Base-by-base conservation (phyloP, 805 yeast genomes). In the Vanderwaltozyma polyspora region DNA sequence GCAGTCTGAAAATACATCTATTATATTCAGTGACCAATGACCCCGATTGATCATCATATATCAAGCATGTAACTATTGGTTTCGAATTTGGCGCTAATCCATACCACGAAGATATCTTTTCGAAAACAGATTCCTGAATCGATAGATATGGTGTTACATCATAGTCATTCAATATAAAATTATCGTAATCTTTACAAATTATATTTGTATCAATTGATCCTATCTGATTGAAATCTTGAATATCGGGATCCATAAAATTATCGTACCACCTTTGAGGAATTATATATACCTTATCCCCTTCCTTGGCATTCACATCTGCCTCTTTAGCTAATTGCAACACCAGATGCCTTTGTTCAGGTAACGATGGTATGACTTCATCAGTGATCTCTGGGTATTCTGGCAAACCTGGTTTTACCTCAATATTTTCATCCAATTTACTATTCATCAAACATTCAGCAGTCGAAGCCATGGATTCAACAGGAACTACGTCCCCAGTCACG, bases 81-180 rank as follows among this genome's bases (percentile, higher is more conserved):
- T 41, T 39, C 5, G 67, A 59, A 4, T 48, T 50, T 1, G 66
- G 64, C 1, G 55, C 48, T 16, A 70, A 33, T 0, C 80, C 81
- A 51, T 75, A 77, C 76, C 79, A 72, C 22, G 62, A 59, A 1
- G 50, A 53, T 8, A 79, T 51, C 38, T 60, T 48, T 3, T 60
- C 46, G 43, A 72, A 77, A 3, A 69, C 62, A 5, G 58, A 52
- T 6, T 67, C 67, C 0, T 72, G 57, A 1, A 78, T 54, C 0
- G 63, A 47, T 34, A 55, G 25, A 38, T 63, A 46, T 11, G 64
- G 57, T 32, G 45, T 31, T 13, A 36, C 21, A 15, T 41, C 32
- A 41, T 48, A 44, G 27, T 59, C 62, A 16, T 36, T 48, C 27
- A 57, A 34, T 24, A 63, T 59, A 38, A 74, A 62, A 24, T 64